A percentile compares a stretch with the other conserved stretches of the same genome.
These are phyloP conservation scores for Aegilops umbellulata DNA, from an alignment of 176 grass and related monocot genomes.

Conservation along the genomic window DNA sequence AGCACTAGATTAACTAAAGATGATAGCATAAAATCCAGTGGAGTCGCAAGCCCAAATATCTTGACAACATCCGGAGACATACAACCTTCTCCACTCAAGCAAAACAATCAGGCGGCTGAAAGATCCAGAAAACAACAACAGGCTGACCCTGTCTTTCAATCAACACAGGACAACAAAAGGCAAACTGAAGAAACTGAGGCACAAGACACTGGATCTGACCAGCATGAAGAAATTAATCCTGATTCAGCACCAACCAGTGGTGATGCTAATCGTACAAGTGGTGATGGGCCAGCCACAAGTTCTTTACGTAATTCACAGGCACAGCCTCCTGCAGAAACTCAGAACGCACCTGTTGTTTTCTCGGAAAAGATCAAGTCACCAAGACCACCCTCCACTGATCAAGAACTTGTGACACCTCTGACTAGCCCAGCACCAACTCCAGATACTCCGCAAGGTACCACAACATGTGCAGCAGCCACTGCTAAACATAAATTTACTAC, in stretches of 20 bases:
- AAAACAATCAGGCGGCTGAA: background rate
- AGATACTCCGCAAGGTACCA: background rate
- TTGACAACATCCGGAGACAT: background rate
- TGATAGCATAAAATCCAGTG: background rate
- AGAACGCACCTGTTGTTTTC: background rate
- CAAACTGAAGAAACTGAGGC: slow-evolving; percentile 13
- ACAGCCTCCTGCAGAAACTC: background rate
- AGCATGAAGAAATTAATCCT: background rate
- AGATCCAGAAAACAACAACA: background rate
- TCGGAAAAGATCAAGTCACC: background rate
- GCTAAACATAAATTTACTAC: background rate
- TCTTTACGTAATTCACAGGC: background rate
- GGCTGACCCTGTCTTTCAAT: background rate
- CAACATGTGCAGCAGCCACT: background rate
- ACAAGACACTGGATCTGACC: slow-evolving; percentile 9
- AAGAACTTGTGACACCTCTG: background rate
- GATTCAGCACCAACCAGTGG: background rate
- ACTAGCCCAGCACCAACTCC: background rate
- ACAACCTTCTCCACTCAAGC: background rate
- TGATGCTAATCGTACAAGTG: background rate
- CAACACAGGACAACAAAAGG: background rate
- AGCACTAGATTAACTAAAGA: slow-evolving; percentile 4
- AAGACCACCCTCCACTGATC: background rate
- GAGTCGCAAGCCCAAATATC: background rate
- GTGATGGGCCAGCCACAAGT: background rate